A percentile compares a stretch with the other conserved stretches of the same genome.
Evolutionary conservation across 2,329 filamentous ascomycete genomes (phyloP).

Genomic region (Dichotomopilus funicola): DNA sequence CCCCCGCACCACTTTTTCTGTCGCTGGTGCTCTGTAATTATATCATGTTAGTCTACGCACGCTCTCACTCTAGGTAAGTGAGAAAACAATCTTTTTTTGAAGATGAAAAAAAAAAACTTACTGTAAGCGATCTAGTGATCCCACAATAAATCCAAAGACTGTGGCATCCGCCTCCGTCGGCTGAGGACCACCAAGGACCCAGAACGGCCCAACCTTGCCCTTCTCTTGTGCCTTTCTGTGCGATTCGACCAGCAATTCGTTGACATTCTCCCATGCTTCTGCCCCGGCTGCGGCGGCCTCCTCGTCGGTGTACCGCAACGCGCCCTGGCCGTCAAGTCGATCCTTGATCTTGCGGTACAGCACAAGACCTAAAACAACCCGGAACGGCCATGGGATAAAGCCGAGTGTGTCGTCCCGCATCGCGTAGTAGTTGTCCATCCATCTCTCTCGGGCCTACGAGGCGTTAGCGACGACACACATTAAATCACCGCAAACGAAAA

Average conservation of each 20-base stretch:
- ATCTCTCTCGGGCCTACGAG: constrained; percentile 43
- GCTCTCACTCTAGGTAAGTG: too few species aligned
- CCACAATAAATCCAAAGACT: constrained; percentile 52
- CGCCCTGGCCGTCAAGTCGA: constrained; percentile 52
- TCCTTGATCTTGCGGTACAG: constrained; percentile 37
- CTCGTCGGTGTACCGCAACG: constrained; percentile 41
- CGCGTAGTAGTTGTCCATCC: constrained; percentile 52
- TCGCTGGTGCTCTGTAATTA: constrained; percentile 39
- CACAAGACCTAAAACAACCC: constrained; percentile 44
- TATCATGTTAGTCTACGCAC: background rate
- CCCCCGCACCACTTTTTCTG: constrained; percentile 36
- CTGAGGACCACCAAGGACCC: constrained; percentile 45
- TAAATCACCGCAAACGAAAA: constrained; percentile 25
- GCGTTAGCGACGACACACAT: background rate
- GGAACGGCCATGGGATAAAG: constrained; percentile 45
- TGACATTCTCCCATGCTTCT: constrained; percentile 50
- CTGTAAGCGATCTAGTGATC: constrained; percentile 46
- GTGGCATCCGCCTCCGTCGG: constrained; percentile 53
- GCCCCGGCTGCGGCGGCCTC: constrained; percentile 41
- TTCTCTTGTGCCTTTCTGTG: constrained; percentile 17
- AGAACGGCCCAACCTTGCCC: constrained; percentile 40
- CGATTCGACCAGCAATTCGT: constrained; percentile 37
- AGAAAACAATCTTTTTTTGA: background rate
- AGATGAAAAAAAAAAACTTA: constrained; percentile 32
- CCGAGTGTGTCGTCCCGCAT: constrained; percentile 49